Evolutionary conservation across 2,329 filamentous ascomycete species (phyloP), one percentile per base, ranked within the genome.

Genomic region (Elsinoe perseae): DNA sequence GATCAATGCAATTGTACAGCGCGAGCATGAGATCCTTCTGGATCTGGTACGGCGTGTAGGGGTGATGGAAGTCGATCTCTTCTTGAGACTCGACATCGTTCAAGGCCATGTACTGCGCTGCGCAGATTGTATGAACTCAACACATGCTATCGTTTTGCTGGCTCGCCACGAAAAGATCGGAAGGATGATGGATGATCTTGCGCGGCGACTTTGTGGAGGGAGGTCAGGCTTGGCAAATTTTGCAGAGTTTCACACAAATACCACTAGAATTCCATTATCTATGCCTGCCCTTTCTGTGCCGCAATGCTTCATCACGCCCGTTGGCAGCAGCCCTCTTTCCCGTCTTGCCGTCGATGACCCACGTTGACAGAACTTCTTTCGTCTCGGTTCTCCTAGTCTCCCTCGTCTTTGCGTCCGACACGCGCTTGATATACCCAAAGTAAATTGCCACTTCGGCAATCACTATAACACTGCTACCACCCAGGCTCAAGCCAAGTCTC

Each of bases 11-110:
- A 50, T 82, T 73, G 67, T 95, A 95, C 4, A 93, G 79, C 0
- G 86, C 80, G 62, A 78, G 83, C 91, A 96, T 96, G 66, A 96
- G 95, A 62, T 92, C 77, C 43, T 85, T 77, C 66, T 96, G 91
- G 42, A 95, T 93, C 54, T 87, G 80, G 69, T 96, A 96, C 0
- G 91, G 91, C 27, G 83, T 81, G 68, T 85, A 95, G 0, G 91
- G 91, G 67, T 96, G 91, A 65, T 95, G 82, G 67, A 95, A 96
- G 64, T 90, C 76, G 54, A 72, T 69, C 14, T 20, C 50, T 25
- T 57, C 60, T 64, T 65, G 67, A 36, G 32, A 9, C 10, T 9
- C 32, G 32, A 9, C 32, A 36, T 7, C n/a, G 3, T 14, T 9
- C 4, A 14, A 14, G 10, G 4, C 32, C 32, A 36, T 36, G 4